phyloP scores from a whole-genome alignment of 768 basidiomycete species.

The Leucosporidium creatinivorum region DNA sequence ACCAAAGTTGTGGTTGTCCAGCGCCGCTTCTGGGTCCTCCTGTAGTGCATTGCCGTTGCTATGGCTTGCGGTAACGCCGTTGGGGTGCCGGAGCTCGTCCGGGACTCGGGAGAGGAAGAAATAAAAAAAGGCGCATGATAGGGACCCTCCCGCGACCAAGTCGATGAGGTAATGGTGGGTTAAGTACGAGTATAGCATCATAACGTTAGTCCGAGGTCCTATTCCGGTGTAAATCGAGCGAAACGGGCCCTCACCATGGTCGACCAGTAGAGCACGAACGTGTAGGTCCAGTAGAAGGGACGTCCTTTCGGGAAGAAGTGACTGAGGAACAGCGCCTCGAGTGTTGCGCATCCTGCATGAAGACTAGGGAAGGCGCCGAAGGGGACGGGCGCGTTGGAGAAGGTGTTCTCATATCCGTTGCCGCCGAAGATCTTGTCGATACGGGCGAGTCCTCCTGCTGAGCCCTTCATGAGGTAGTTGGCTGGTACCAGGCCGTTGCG shows the following conservation, averaged over 20 bases:
- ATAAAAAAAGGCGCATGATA: slow-evolving; percentile 76
- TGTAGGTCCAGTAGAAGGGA: slow-evolving; percentile 60
- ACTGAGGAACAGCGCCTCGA: slow-evolving; percentile 84
- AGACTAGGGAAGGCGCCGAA: slow-evolving; percentile 96
- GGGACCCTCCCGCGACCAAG: slow-evolving; percentile 84
- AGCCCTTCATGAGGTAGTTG: slow-evolving; percentile 83
- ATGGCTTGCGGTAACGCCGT: slow-evolving; percentile 3
- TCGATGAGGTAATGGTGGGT: slow-evolving; percentile 99
- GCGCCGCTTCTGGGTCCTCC: not conserved
- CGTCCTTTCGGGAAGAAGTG: slow-evolving; percentile 74
- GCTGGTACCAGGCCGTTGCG: slow-evolving; percentile 94
- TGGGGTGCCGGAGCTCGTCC: slow-evolving; percentile 25
- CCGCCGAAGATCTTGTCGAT: slow-evolving; percentile 81
- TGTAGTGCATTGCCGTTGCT: slow-evolving; percentile 18
- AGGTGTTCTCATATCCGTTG: slow-evolving; percentile 66
- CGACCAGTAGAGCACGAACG: slow-evolving; percentile 83
- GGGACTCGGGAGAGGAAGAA: slow-evolving; percentile 19
- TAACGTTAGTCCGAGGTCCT: not conserved
- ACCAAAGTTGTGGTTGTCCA: slow-evolving; percentile 15
- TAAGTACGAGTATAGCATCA: slow-evolving; percentile 55
- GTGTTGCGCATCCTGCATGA: slow-evolving; percentile 81
- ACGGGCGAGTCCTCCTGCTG: slow-evolving; percentile 82
- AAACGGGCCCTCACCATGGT: slow-evolving; percentile 57
- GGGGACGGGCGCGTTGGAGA: slow-evolving; percentile 80
- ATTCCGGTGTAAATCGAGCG: not conserved